phyloP scores from a whole-genome alignment of 192 early-diverging fungal genomes.

The Diversispora eburnea region DNA sequence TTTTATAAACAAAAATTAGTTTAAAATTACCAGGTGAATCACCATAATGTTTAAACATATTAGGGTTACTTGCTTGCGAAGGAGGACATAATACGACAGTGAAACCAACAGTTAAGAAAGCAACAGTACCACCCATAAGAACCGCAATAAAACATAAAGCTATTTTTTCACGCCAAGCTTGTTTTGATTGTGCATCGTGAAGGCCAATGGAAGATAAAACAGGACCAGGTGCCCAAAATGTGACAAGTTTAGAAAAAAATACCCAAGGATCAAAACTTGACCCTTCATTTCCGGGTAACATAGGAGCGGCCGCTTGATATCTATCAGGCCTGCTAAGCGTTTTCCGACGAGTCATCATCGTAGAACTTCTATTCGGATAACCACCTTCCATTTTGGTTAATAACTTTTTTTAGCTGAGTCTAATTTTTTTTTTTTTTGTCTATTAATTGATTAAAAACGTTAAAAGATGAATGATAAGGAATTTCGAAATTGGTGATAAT shows the following conservation, averaged over 20 bases:
- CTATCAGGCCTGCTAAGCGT: conserved; percentile 73
- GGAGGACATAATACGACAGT: conserved; percentile 37
- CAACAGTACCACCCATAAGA: conserved; percentile 61
- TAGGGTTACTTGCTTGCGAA: conserved; percentile 28
- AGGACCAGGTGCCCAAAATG: conserved; percentile 59
- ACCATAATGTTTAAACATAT: conserved; percentile 37
- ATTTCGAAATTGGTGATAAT: no score
- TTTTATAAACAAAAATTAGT: not conserved
- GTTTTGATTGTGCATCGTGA: conserved; percentile 52
- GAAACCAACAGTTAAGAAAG: conserved; percentile 71
- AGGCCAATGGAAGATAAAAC: conserved; percentile 54
- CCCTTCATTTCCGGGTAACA: conserved; percentile 55
- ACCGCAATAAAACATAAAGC: conserved; percentile 68
- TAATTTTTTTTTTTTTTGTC: no score
- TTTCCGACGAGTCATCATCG: conserved; percentile 50
- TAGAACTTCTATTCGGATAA: not conserved
- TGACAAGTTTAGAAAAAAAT: conserved; percentile 53
- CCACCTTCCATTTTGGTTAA: conserved; percentile 11
- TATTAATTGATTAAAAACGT: no score
- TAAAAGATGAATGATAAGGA: no score
- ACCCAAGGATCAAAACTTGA: conserved; percentile 50
- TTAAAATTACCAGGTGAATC: conserved; percentile 9
- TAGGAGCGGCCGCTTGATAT: conserved; percentile 61
- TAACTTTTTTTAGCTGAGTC: not conserved
- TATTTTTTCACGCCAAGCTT: conserved; percentile 70